Evolutionary conservation across 139 green algal species (phyloP), one percentile per base, ranked within the genome.

Genomic region (Prasinococcaceae sp.): DNA sequence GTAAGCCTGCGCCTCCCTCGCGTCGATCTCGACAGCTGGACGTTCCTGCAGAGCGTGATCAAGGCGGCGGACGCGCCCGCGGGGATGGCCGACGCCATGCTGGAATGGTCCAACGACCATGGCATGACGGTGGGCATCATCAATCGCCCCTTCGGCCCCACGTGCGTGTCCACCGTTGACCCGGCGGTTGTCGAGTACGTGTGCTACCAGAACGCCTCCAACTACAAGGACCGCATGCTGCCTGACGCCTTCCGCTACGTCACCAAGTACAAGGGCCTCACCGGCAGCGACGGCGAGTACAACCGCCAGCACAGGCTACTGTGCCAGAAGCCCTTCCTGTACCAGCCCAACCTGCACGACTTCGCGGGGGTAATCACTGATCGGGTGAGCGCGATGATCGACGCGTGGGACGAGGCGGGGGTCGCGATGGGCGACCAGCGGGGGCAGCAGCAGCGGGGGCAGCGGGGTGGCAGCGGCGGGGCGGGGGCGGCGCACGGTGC

Each of bases 191-290:
- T 86, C 6, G 60, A 78, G 48, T 67, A 84, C 56, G 55, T 84
- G 10, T 79, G 65, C 44, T 45, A 56, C 25, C 56, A 60, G 25
- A 81, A 83, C 46, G 63, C 70, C 4, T 68, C 71, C n/a, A 84
- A 84, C 63, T 86, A 84, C 52, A 41, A 30, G 16, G 29, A 60
- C n/a, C 63, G 79, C 4, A 83, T 78, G 62, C 65, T 82, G 36
- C 77, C 74, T 5, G 79, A 82, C 63, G 74, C 83, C 4, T 87
- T 83, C 60, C 59, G 63, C 44, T 82, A 69, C 36, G 72, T 83
- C 20, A 84, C 72, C 6, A 51, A 83, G 20, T 73, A 73, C 30
- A 80, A 84, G 58, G 79, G 79, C 25, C 70, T 87, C 30, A 65
- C 83, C 23, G 74, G 79, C 8, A 68, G 42, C 25, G 72, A 82